phyloP scores from a whole-genome alignment of 176 grass and related monocot genomes.

The Aegilops umbellulata region DNA sequence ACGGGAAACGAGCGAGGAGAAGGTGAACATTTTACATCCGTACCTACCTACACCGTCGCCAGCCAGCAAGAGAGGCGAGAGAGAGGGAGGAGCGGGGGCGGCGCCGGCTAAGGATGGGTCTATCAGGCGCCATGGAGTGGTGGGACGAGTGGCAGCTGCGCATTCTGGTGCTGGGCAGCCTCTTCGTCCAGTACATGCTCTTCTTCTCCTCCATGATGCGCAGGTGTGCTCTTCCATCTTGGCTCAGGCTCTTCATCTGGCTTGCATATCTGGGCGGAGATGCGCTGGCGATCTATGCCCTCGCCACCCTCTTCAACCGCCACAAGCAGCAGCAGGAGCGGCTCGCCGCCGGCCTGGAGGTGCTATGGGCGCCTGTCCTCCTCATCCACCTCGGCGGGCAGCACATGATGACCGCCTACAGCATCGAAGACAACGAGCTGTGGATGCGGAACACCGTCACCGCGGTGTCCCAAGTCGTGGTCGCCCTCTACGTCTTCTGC shows the following conservation, averaged over 20 bases:
- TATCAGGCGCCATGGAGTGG: not conserved
- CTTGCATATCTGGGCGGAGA: not conserved
- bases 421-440: constrained; percentile 8
- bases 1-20: not conserved
- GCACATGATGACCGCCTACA: not conserved
- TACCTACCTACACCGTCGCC: no score
- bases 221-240: not conserved
- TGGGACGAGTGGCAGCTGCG: not conserved
- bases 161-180: not conserved
- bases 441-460: not conserved
- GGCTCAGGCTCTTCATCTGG: not conserved
- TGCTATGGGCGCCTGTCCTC: not conserved
- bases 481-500: not conserved
- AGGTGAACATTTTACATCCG: no score
- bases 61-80: not conserved
- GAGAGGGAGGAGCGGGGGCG: not conserved
- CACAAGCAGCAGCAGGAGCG: not conserved
- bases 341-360: not conserved
- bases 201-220: not conserved
- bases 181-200: not conserved
- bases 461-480: not conserved
- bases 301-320: constrained; percentile 14
- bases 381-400: not conserved
- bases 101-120: not conserved
- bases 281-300: not conserved